phyloP scores from a whole-genome alignment of 73 alveolate species.

The Paraurostyla sp. region DNA sequence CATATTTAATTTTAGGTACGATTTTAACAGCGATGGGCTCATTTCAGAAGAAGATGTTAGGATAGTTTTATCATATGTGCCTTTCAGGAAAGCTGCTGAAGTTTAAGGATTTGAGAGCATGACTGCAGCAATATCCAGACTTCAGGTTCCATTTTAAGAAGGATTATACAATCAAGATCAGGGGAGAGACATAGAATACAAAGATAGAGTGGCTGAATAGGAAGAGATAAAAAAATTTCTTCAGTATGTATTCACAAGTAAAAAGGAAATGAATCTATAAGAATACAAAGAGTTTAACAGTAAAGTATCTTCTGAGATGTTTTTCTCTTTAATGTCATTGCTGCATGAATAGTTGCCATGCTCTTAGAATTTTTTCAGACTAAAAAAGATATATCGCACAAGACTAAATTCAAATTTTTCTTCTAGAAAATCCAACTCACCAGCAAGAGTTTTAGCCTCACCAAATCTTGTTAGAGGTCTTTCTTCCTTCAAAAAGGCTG shows the following conservation, averaged over 20 bases:
- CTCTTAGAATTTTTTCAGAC: slow-evolving; percentile 46
- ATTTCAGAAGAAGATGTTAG: slow-evolving; percentile 65
- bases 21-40: slow-evolving; percentile 55
- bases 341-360: slow-evolving; percentile 59
- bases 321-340: slow-evolving; percentile 24
- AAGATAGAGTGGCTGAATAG: slow-evolving; percentile 41
- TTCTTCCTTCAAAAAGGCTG: slow-evolving; percentile 45
- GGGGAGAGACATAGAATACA: slow-evolving; percentile 46
- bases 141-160: neutral
- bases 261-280: slow-evolving; percentile 2
- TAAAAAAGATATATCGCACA: slow-evolving; percentile 22
- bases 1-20: slow-evolving; percentile 57
- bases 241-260: neutral
- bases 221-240: slow-evolving; percentile 18
- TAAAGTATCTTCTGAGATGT: slow-evolving; percentile 54
- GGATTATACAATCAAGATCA: slow-evolving; percentile 48
- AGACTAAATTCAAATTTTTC: neutral
- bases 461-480: slow-evolving; percentile 41
- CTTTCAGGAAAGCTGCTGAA: neutral
- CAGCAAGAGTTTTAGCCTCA: slow-evolving; percentile 41
- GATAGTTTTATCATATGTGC: slow-evolving; percentile 52
- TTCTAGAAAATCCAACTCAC: slow-evolving; percentile 28
- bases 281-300: slow-evolving; percentile 36
- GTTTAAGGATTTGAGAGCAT: neutral
- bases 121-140: slow-evolving; percentile 2